phyloP scores from a whole-genome alignment of 2,329 filamentous ascomycete genomes.

The Sporothrix dimorphospora region DNA sequence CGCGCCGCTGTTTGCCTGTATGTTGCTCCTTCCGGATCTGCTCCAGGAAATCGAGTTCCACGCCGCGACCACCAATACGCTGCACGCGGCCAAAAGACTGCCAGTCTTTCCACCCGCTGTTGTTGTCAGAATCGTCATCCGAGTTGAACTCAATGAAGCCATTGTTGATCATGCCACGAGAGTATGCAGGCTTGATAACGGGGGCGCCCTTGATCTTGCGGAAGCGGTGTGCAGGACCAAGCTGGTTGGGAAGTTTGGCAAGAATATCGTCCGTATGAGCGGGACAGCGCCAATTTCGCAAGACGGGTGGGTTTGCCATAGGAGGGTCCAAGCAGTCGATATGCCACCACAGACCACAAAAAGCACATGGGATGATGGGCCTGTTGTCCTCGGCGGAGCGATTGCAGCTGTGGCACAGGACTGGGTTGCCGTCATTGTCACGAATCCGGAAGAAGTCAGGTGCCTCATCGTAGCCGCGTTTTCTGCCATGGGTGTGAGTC shows the following conservation, averaged over 20 bases:
- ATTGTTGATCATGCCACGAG: constrained; percentile 70
- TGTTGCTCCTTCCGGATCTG: constrained; percentile 32
- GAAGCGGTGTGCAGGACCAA: constrained; percentile 64
- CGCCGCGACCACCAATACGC: constrained; percentile 64
- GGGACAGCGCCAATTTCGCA: constrained; percentile 85
- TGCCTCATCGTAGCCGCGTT: constrained; percentile 63
- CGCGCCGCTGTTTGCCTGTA: constrained; percentile 24
- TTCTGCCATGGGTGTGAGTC: constrained; percentile 19
- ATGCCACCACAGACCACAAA: constrained; percentile 83
- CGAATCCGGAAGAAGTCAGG: constrained; percentile 70
- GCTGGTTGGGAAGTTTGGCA: constrained; percentile 55
- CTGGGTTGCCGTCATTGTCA: constrained; percentile 72
- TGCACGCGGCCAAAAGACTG: constrained; percentile 67
- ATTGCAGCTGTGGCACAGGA: constrained; percentile 78
- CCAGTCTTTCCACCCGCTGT: constrained; percentile 58
- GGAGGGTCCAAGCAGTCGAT: constrained; percentile 89
- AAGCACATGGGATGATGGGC: constrained; percentile 83
- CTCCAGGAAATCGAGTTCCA: constrained; percentile 74
- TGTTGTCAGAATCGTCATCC: constrained; percentile 55
- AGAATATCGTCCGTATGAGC: constrained; percentile 81
- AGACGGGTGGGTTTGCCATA: constrained; percentile 73
- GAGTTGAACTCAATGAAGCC: constrained; percentile 71
- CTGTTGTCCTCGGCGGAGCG: constrained; percentile 64
- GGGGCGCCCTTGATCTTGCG: constrained; percentile 62
- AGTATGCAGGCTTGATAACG: constrained; percentile 55